Evolutionary conservation across 495 filamentous ascomycete genomes (phyloP).

Genomic region (Daldinia vernicosa): DNA sequence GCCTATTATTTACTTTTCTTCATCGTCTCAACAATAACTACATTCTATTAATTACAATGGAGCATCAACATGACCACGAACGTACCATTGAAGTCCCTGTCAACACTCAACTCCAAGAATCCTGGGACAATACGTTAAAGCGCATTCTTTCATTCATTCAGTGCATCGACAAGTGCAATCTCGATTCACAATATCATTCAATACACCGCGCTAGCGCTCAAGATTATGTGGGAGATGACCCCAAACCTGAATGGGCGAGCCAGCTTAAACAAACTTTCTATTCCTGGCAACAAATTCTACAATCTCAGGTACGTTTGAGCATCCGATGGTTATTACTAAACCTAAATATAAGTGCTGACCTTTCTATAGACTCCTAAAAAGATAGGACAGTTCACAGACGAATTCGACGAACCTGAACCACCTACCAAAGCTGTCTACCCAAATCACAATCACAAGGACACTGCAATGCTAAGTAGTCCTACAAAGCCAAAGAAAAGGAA

Average conservation of each 20-base stretch:
- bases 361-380: not conserved
- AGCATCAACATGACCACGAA: not conserved
- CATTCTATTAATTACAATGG: not conserved
- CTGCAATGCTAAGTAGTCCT: not conserved
- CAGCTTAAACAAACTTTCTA: not conserved
- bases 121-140: not conserved
- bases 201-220: not conserved
- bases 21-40: too few relatives aligned
- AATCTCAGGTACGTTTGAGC: not conserved
- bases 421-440: not conserved
- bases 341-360: not conserved
- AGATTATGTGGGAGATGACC: not conserved
- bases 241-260: not conserved
- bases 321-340: not conserved
- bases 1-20: too few relatives aligned
- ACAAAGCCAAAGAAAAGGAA: not conserved
- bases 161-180: not conserved
- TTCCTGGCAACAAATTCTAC: not conserved
- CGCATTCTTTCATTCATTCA: not conserved
- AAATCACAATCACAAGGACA: too few relatives aligned
- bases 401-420: not conserved
- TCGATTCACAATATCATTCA: not conserved
- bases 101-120: not conserved
- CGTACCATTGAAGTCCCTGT: not conserved
- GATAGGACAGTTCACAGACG: not conserved